These are phyloP conservation scores for Podaxis rugospora DNA, from an alignment of 768 basidiomycete genomes.

Conservation along the genomic window DNA sequence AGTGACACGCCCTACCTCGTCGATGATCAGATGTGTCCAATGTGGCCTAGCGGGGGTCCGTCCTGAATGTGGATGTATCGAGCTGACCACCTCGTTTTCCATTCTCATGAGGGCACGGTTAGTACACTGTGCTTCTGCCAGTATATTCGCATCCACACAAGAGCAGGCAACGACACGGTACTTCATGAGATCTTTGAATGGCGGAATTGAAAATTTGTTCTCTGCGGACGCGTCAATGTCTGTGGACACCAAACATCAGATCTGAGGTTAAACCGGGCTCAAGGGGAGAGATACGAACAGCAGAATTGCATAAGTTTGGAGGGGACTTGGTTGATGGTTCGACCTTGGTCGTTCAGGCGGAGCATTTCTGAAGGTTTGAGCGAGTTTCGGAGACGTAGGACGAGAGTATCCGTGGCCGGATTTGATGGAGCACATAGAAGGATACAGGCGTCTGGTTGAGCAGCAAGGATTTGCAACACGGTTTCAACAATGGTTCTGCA, in stretches of 20 bases:
- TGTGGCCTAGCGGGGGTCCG: slow-evolving; percentile 34
- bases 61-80: slow-evolving; percentile 32
- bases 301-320: slow-evolving; percentile 41
- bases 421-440: slow-evolving; percentile 50
- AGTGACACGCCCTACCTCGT: slow-evolving; percentile 31
- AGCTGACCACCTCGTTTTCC: slow-evolving; percentile 32
- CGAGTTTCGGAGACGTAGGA: slow-evolving; percentile 31
- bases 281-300: slow-evolving; percentile 27
- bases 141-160: slow-evolving; percentile 42
- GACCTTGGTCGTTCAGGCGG: slow-evolving; percentile 42
- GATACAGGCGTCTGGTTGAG: slow-evolving; percentile 41
- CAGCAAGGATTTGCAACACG: slow-evolving; percentile 44
- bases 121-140: slow-evolving; percentile 40
- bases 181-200: slow-evolving; percentile 40
- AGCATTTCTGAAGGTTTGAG: slow-evolving; percentile 41
- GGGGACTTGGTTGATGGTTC: slow-evolving; percentile 48
- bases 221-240: slow-evolving; percentile 33
- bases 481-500: slow-evolving; percentile 43
- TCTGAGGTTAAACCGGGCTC: background rate
- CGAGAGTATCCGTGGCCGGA: slow-evolving; percentile 47
- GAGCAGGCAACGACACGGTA: slow-evolving; percentile 44
- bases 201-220: slow-evolving; percentile 40
- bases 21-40: slow-evolving; percentile 50
- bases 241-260: slow-evolving; percentile 12
- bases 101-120: slow-evolving; percentile 34